Evolutionary conservation across 192 early-diverging fungal species (phyloP).

Genomic region (Lunasporangiospora selenospora): DNA sequence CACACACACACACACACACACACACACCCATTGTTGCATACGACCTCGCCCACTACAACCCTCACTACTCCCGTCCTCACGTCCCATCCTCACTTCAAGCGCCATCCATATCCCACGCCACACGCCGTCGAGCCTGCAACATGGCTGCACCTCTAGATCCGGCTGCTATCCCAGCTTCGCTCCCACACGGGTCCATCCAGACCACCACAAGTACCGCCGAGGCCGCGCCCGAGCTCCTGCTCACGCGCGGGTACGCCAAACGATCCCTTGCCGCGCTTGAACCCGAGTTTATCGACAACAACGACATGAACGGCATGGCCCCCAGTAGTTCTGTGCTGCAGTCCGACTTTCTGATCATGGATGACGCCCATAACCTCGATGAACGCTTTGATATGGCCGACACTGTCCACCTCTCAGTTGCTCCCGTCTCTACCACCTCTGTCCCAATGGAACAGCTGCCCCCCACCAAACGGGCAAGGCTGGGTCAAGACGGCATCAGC

Average conservation of each 20-base stretch:
- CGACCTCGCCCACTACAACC: too few species aligned
- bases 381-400: conserved; percentile 18
- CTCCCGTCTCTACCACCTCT: not conserved
- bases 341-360: conserved; percentile 26
- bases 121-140: too few species aligned
- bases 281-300: conserved; percentile 34
- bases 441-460: not conserved
- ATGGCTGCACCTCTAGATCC: too few species aligned
- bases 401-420: not conserved
- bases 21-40: too few species aligned
- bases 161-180: too few species aligned
- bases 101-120: too few species aligned
- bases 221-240: conserved; percentile 14
- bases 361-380: conserved; percentile 13
- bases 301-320: conserved; percentile 27
- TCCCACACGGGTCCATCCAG: too few species aligned
- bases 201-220: too few species aligned
- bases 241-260: conserved; percentile 15
- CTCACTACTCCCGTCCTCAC: too few species aligned
- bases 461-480: too few species aligned
- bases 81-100: too few species aligned
- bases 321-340: conserved; percentile 30
- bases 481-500: not conserved
- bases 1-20: too few species aligned
- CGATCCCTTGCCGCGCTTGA: conserved; percentile 33